Evolutionary conservation across 2,329 filamentous ascomycete species (phyloP).

Genomic region (Epicoccum sorghinum): DNA sequence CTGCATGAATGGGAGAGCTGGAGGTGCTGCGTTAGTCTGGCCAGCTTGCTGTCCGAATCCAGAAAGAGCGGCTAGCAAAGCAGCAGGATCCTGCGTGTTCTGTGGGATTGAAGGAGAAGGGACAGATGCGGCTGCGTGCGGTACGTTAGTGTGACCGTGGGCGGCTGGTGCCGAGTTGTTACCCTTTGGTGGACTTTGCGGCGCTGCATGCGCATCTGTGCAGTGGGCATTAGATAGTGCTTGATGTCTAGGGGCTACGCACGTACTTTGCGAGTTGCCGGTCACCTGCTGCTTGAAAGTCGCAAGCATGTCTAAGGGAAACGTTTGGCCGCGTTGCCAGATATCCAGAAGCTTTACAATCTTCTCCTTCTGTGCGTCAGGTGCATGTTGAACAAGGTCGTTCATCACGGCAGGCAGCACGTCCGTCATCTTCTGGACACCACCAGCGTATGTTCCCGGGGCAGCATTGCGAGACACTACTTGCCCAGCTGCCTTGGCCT

Average conservation of each 20-base stretch:
- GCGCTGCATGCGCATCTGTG: slow-evolving; percentile 31
- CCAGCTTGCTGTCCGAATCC: slow-evolving; percentile 37
- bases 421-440: slow-evolving; percentile 95
- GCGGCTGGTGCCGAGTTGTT: slow-evolving; percentile 28
- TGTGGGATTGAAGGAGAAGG: slow-evolving; percentile 19
- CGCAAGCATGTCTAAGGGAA: slow-evolving; percentile 78
- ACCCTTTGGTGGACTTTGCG: slow-evolving; percentile 36
- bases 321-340: slow-evolving; percentile 95
- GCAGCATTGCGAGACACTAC: slow-evolving; percentile 76
- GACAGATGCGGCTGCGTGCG: slow-evolving; percentile 27
- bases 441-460: slow-evolving; percentile 92
- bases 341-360: slow-evolving; percentile 95
- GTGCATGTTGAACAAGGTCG: slow-evolving; percentile 87
- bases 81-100: slow-evolving; percentile 34
- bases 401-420: slow-evolving; percentile 92
- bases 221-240: slow-evolving; percentile 13
- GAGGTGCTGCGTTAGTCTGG: slow-evolving; percentile 37
- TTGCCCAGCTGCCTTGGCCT: slow-evolving; percentile 85
- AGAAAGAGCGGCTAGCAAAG: slow-evolving; percentile 44
- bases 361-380: slow-evolving; percentile 95
- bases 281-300: slow-evolving; percentile 83
- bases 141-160: slow-evolving; percentile 35
- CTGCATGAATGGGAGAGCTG: slow-evolving; percentile 37
- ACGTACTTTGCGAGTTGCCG: slow-evolving; percentile 69
- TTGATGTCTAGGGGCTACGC: slow-evolving; percentile 9